Percentiles rank a stretch among this genome's conserved stretches.
These are phyloP conservation scores for Orychophragmus violaceus DNA, from an alignment of 345 rosid species.

Conservation along the genomic window DNA sequence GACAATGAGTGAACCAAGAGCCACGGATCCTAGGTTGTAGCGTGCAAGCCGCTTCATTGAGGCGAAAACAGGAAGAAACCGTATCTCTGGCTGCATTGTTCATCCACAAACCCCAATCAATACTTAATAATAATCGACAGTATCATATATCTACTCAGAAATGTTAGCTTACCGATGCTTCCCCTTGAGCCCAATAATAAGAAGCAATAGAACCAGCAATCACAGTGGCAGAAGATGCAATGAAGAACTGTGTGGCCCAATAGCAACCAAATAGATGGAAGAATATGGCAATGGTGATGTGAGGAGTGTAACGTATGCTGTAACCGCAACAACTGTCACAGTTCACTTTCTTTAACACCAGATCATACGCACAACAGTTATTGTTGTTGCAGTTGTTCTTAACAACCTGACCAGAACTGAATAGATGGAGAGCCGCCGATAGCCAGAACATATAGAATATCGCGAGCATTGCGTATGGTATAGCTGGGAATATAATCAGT, in stretches of 20 bases:
- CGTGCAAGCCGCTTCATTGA: constrained; percentile 87
- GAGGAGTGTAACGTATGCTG: constrained; percentile 87
- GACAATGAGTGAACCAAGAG: constrained; percentile 82
- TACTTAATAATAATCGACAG: neutral
- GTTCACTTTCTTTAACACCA: constrained; percentile 56
- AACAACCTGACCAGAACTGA: constrained; percentile 83
- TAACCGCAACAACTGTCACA: constrained; percentile 93
- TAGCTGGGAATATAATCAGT: constrained; percentile 73
- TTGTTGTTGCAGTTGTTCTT: constrained; percentile 68
- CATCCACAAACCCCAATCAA: constrained; percentile 9
- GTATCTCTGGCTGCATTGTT: constrained; percentile 74
- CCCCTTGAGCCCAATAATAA: constrained; percentile 93
- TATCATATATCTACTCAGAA: neutral
- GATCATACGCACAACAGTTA: constrained; percentile 90
- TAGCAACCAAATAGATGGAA: constrained; percentile 91
- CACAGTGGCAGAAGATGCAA: constrained; percentile 77
- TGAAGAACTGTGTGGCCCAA: constrained; percentile 92
- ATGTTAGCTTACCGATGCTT: constrained; percentile 55
- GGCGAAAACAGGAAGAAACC: constrained; percentile 89
- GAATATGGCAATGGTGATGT: constrained; percentile 73
- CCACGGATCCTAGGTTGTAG: constrained; percentile 89
- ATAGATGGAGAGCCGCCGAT: constrained; percentile 78
- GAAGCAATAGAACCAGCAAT: constrained; percentile 95
- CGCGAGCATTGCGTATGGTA: constrained; percentile 71
- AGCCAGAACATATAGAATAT: constrained; percentile 95